Evolutionary conservation across 2,329 filamentous ascomycete genomes (phyloP).

Genomic region (Aspergillus nomiae): DNA sequence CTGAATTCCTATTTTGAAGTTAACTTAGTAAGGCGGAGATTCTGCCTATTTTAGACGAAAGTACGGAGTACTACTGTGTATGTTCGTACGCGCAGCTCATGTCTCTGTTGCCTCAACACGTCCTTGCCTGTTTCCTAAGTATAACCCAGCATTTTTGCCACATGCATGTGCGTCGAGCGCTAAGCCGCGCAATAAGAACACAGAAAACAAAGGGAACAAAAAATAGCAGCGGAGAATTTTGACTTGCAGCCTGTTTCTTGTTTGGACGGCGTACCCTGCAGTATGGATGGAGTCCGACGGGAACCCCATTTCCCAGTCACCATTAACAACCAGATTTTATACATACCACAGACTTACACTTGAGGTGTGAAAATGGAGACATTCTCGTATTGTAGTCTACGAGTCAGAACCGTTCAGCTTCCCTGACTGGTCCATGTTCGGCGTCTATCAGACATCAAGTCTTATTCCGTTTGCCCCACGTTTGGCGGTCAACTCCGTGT

Average conservation of each 20-base stretch:
- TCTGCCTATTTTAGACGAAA: background rate
- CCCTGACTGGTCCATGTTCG: background rate
- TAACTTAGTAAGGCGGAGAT: background rate
- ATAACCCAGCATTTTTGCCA: background rate
- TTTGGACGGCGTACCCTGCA: background rate
- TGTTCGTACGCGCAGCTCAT: background rate
- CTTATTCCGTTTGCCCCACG: background rate
- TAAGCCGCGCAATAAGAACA: background rate
- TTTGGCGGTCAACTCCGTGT: slow-evolving; percentile 1
- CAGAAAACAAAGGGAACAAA: background rate
- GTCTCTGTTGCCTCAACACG: background rate
- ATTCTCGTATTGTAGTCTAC: background rate
- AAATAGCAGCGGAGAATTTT: background rate
- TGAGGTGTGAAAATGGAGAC: background rate
- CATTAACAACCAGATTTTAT: background rate
- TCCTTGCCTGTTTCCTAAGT: background rate
- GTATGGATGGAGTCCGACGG: background rate
- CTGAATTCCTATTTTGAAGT: background rate
- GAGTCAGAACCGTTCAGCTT: background rate
- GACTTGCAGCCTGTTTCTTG: background rate
- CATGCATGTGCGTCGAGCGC: background rate
- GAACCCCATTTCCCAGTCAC: background rate
- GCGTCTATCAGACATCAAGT: slow-evolving; percentile 1
- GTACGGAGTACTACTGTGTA: background rate
- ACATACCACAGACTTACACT: background rate